Conservation (phyloP, 495 filamentous ascomycete genomes). For the Staphylotrichum longicolle region DNA sequence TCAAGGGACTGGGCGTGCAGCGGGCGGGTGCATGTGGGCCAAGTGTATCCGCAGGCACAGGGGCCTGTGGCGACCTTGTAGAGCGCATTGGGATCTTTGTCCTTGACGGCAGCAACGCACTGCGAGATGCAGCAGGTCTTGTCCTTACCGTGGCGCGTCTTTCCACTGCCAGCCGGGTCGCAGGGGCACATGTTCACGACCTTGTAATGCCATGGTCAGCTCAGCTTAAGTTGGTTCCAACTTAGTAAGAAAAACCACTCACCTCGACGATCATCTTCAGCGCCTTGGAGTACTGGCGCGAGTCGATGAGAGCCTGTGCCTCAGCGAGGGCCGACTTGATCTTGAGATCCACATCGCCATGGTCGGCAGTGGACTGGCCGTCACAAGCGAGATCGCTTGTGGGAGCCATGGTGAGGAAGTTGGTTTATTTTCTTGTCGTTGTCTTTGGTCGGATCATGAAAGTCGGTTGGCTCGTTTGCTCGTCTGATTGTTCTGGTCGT, state of each 20-base stretch:
- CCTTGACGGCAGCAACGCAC: constrained; percentile 20
- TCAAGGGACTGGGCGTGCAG: constrained; percentile 29
- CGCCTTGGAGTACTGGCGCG: background rate
- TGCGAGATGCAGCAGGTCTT: constrained; percentile 32
- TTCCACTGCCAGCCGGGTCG: constrained; percentile 1
- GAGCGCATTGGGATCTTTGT: constrained; percentile 16
- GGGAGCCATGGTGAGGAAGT: background rate
- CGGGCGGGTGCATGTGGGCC: constrained; percentile 24
- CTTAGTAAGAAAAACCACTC: background rate
- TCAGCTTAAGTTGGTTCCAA: background rate
- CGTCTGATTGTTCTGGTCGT: no score
- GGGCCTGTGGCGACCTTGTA: constrained; percentile 7
- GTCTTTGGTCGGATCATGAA: background rate
- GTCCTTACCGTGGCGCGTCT: constrained; percentile 26
- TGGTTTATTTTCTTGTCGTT: background rate
- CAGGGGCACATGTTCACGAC: constrained; percentile 25
- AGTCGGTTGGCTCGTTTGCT: no score
- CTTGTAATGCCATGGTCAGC: background rate
- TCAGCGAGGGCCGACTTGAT: background rate
- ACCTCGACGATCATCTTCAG: background rate
- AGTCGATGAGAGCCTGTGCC: background rate
- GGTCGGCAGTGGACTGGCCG: background rate
- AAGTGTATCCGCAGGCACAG: constrained; percentile 30
- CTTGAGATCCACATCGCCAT: background rate
- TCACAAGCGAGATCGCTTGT: background rate